These are phyloP conservation scores for Fusarium stilboides DNA, from an alignment of 2,329 filamentous ascomycete genomes.

Conservation along the genomic window DNA sequence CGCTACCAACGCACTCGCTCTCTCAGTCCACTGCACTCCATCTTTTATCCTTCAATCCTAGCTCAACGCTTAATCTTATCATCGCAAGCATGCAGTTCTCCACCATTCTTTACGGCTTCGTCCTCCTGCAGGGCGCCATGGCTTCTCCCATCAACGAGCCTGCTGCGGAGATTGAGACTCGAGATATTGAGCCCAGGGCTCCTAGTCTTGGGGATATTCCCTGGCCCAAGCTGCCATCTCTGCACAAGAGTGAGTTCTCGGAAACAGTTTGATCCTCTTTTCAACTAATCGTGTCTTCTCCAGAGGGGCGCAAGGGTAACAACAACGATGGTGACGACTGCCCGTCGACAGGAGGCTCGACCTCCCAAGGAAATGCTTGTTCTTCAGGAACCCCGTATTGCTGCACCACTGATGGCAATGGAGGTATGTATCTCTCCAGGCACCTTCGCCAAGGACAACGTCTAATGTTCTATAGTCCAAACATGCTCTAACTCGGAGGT, in stretches of 20 bases:
- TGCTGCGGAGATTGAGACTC: conserved; percentile 12
- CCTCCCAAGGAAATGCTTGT: conserved; percentile 23
- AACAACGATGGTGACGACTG: no score
- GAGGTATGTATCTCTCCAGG: conserved; percentile 13
- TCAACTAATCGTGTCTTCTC: background rate
- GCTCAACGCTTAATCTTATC: background rate
- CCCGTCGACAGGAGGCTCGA: background rate
- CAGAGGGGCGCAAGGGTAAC: background rate
- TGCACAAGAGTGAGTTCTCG: background rate
- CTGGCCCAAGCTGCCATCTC: conserved; percentile 14
- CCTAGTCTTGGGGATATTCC: conserved; percentile 29
- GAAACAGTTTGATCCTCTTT: background rate
- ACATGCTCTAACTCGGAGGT: conserved; percentile 35
- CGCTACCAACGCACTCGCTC: conserved; percentile 11
- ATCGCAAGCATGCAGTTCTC: conserved; percentile 33
- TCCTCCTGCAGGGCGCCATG: conserved; percentile 22
- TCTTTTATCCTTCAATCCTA: conserved; percentile 2
- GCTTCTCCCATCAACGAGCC: conserved; percentile 20
- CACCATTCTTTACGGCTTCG: conserved; percentile 19
- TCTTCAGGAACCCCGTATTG: conserved; percentile 37
- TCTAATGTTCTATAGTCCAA: conserved; percentile 10
- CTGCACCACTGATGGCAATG: conserved; percentile 31
- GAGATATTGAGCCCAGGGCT: conserved; percentile 21
- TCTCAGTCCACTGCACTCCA: background rate
- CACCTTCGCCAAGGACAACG: background rate